These are phyloP conservation scores for Leonotis leonurus DNA, from an alignment of 257 asterid species.

Conservation along the genomic window DNA sequence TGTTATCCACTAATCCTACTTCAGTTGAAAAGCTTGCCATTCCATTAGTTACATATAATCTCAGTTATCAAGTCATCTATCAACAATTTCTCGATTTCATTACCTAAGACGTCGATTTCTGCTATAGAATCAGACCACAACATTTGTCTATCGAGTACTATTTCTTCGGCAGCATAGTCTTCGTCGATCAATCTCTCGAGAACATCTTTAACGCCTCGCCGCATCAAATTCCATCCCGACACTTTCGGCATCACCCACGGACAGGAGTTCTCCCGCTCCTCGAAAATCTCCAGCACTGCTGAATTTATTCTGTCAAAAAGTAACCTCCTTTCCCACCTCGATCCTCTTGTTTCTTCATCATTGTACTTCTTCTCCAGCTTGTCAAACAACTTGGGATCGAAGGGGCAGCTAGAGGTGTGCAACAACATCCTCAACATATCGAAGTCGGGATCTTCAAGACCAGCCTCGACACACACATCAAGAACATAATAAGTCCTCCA, in stretches of 20 bases:
- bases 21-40: constrained; percentile 14
- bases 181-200: constrained; percentile 33
- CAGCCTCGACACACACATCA: constrained; percentile 50
- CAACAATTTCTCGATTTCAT: constrained; percentile 54
- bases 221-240: constrained; percentile 11
- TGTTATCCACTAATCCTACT: constrained; percentile 20
- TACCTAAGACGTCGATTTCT: constrained; percentile 45
- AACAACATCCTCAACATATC: constrained; percentile 31
- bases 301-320: constrained; percentile 60
- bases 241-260: constrained; percentile 53
- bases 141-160: constrained; percentile 47
- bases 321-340: constrained; percentile 51
- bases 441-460: constrained; percentile 42
- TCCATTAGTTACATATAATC: constrained; percentile 26
- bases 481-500: constrained; percentile 55
- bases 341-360: constrained; percentile 21
- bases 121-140: constrained; percentile 42
- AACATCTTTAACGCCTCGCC: constrained; percentile 35
- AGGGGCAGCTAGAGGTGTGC: constrained; percentile 52
- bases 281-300: constrained; percentile 37
- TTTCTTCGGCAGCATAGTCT: constrained; percentile 27
- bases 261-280: constrained; percentile 30
- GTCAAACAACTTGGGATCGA: constrained; percentile 53
- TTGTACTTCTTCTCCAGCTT: constrained; percentile 53
- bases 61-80: constrained; percentile 52